Percentiles rank a stretch among this genome's conserved stretches.
Evolutionary conservation across 2,329 filamentous ascomycete genomes (phyloP).

Genomic region (Paecilomyces niveus): DNA sequence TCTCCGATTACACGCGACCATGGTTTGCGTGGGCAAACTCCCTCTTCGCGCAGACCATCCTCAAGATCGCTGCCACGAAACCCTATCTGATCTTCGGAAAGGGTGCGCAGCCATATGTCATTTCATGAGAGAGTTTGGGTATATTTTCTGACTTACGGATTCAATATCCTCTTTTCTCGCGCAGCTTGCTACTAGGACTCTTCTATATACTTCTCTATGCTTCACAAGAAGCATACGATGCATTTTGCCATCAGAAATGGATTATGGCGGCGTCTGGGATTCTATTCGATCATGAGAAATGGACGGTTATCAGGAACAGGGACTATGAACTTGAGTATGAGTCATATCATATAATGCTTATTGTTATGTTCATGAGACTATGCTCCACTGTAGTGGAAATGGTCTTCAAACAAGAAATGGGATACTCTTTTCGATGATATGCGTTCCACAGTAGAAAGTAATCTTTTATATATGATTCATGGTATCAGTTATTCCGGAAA

Average conservation of each 20-base stretch:
- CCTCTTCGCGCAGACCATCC: conserved; percentile 85
- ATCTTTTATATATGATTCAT: not conserved
- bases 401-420: no score
- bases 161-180: not conserved
- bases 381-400: no score
- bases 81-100: conserved; percentile 77
- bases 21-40: conserved; percentile 99
- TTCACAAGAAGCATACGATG: not conserved
- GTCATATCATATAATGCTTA: not conserved
- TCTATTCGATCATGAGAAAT: not conserved
- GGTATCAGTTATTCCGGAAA: not conserved
- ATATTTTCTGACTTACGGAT: not conserved
- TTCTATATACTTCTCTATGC: not conserved
- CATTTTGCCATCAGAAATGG: not conserved
- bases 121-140: conserved; percentile 3
- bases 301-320: not conserved
- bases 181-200: not conserved
- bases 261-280: not conserved
- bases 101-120: conserved; percentile 34
- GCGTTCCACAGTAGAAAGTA: not conserved
- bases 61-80: conserved; percentile 82
- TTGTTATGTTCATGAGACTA: not conserved
- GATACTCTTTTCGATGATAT: no score
- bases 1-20: conserved; percentile 67
- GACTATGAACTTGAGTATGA: not conserved